phyloP scores from a whole-genome alignment of 805 yeast species.

The Metahyphopichia silvanorum region DNA sequence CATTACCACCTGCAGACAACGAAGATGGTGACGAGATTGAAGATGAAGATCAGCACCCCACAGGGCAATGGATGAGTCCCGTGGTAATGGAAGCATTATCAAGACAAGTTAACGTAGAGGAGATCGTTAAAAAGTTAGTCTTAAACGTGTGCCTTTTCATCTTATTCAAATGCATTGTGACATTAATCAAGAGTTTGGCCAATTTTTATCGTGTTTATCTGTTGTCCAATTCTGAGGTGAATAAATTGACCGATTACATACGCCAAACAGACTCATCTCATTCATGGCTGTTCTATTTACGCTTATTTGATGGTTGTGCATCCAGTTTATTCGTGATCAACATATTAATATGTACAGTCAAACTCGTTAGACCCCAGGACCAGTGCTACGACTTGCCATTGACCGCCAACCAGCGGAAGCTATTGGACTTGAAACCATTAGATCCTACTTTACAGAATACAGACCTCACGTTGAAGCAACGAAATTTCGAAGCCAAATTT shows the following conservation, averaged over 20 bases:
- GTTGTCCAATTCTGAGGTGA: background rate
- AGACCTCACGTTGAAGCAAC: background rate
- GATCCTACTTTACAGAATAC: background rate
- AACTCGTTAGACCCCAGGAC: constrained; percentile 40
- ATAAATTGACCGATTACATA: constrained; percentile 3
- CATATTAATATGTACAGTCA: constrained; percentile 22
- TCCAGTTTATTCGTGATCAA: constrained; percentile 18
- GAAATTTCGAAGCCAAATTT: background rate
- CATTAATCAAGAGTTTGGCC: constrained; percentile 9
- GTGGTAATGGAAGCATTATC: constrained; percentile 41
- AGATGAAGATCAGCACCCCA: constrained; percentile 7
- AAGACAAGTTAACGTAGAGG: constrained; percentile 42
- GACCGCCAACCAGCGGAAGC: constrained; percentile 40
- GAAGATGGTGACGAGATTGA: constrained; percentile 10
- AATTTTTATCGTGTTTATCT: constrained; percentile 6
- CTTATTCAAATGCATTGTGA: constrained; percentile 20
- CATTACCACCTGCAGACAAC: background rate
- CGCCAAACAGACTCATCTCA: background rate
- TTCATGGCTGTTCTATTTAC: constrained; percentile 3
- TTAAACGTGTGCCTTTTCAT: constrained; percentile 23
- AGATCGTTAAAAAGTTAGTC: constrained; percentile 29
- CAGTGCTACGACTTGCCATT: constrained; percentile 52
- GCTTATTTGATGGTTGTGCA: constrained; percentile 1
- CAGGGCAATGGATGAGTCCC: constrained; percentile 39
- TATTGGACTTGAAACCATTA: constrained; percentile 37